Evolutionary conservation across 192 early-diverging fungal species (phyloP), one percentile per base, ranked within the genome.

Genomic region (Coemansia asiatica): DNA sequence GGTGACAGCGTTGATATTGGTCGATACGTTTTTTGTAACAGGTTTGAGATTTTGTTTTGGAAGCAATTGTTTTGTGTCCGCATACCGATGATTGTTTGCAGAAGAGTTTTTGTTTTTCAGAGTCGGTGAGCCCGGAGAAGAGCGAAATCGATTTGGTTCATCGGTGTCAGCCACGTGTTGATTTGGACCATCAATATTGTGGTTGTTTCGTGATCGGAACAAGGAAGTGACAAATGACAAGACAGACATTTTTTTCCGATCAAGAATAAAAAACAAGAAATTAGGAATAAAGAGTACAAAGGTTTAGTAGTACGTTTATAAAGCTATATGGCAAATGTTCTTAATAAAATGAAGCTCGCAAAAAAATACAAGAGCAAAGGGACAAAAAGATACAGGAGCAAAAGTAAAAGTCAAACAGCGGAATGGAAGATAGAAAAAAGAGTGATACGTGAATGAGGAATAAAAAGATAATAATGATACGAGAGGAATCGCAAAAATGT

Each of bases 211-310:
- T 50, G 79, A 64, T 63, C 79, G 79, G 35, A 81, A 81, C 16
- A 81, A 60, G 55, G 79, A 81, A 35, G 70, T 60, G 56, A 81
- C 79, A 69, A 75, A 75, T 31, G 79, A 81, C 18, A 81, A 65
- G 48, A 81, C 79, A 16, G 78, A 81, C 78, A 81, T 79, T 15
- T 25, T 55, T 12, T 3, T 13, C 1, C 8, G 31, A 50, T 9
- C 5, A n/a, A n/a, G n/a, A n/a, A n/a, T n/a, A n/a, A n/a, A n/a
- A n/a, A 15, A 9, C 31, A 53, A 23, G 7, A 49, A n/a, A 50
- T 13, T 27, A 36, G 29, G 51, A 53, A 53, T 33, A 28, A 25
- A 29, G 2, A 27, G 23, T 27, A 7, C 26, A 28, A 29, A 29
- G 26, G 12, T 27, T 35, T 28, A 33, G 56, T 57, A 57, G 6